A percentile compares a stretch with the other conserved stretches of the same genome.
Conservation (phyloP, 441 rosid genomes). For the Pelargonium myrrhifolium region DNA sequence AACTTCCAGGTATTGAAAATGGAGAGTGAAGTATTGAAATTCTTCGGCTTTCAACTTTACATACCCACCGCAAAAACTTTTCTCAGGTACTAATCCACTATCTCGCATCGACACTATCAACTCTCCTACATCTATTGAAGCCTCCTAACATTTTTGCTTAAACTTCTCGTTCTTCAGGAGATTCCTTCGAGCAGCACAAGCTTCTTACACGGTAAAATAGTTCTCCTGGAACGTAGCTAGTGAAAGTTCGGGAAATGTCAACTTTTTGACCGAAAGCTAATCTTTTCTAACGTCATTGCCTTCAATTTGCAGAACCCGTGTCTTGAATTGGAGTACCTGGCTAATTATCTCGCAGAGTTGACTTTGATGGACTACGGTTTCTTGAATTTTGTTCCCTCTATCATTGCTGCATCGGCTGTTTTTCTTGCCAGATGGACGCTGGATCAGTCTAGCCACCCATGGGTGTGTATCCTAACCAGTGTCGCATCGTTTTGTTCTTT, state of each 20-base stretch:
- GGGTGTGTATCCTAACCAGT: slow-evolving; percentile 31
- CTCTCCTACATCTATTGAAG: not conserved
- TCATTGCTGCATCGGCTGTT: slow-evolving; percentile 61
- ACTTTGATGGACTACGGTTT: slow-evolving; percentile 44
- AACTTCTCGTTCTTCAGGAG: slow-evolving; percentile 39
- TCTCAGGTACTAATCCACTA: slow-evolving; percentile 47
- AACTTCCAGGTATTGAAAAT: slow-evolving; percentile 65
- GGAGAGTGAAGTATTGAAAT: slow-evolving; percentile 64
- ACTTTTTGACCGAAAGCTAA: not conserved
- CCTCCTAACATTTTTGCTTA: not conserved
- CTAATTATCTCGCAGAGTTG: slow-evolving; percentile 54
- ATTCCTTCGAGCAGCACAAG: slow-evolving; percentile 62
- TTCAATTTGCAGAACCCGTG: slow-evolving; percentile 41
- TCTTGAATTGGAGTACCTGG: slow-evolving; percentile 50
- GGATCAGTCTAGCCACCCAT: slow-evolving; percentile 55
- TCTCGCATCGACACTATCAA: slow-evolving; percentile 10
- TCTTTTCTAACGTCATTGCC: not conserved
- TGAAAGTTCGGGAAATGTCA: not conserved
- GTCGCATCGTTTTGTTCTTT: slow-evolving; percentile 8
- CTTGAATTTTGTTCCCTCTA: slow-evolving; percentile 52
- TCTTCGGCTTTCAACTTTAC: slow-evolving; percentile 55
- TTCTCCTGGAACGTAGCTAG: not conserved
- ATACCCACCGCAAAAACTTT: slow-evolving; percentile 77
- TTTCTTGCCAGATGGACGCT: slow-evolving; percentile 72
- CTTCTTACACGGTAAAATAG: slow-evolving; percentile 38